Evolutionary conservation across 2,329 filamentous ascomycete species (phyloP).

Genomic region (Clarireedia hainanense): DNA sequence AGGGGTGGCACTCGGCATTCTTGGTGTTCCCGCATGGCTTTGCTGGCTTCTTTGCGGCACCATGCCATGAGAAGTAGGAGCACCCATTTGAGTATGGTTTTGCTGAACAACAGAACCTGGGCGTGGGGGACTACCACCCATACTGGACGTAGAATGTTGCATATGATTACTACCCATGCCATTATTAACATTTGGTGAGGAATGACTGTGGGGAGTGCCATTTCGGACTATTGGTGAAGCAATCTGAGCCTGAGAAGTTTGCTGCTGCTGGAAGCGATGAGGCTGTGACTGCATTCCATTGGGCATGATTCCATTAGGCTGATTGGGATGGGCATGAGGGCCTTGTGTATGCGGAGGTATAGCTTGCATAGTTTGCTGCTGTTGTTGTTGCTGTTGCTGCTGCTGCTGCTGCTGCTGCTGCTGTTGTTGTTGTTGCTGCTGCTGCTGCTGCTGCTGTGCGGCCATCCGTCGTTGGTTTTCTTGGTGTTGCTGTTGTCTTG

Average conservation of each 20-base stretch:
- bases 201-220: slow-evolving; percentile 56
- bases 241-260: slow-evolving; percentile 52
- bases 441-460: slow-evolving; percentile 32
- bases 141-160: slow-evolving; percentile 58
- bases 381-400: slow-evolving; percentile 9
- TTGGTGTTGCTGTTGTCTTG: slow-evolving; percentile 26
- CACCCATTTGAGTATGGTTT: slow-evolving; percentile 47
- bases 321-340: slow-evolving; percentile 36
- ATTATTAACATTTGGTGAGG: slow-evolving; percentile 54
- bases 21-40: slow-evolving; percentile 57
- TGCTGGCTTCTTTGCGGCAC: slow-evolving; percentile 58
- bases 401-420: slow-evolving; percentile 23
- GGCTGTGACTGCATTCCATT: slow-evolving; percentile 31
- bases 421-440: slow-evolving; percentile 18
- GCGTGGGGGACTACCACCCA: slow-evolving; percentile 60
- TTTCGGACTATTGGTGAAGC: slow-evolving; percentile 62
- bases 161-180: slow-evolving; percentile 41
- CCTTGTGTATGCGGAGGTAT: slow-evolving; percentile 24
- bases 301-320: slow-evolving; percentile 35
- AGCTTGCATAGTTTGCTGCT: slow-evolving; percentile 15
- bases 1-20: slow-evolving; percentile 53
- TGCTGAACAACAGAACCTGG: slow-evolving; percentile 57
- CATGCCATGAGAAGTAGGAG: slow-evolving; percentile 55
- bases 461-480: slow-evolving; percentile 30
- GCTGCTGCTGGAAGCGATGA: slow-evolving; percentile 35